Base-by-base conservation (phyloP, 1,284 basidiomycete species). In the Fomes fomentarius region DNA sequence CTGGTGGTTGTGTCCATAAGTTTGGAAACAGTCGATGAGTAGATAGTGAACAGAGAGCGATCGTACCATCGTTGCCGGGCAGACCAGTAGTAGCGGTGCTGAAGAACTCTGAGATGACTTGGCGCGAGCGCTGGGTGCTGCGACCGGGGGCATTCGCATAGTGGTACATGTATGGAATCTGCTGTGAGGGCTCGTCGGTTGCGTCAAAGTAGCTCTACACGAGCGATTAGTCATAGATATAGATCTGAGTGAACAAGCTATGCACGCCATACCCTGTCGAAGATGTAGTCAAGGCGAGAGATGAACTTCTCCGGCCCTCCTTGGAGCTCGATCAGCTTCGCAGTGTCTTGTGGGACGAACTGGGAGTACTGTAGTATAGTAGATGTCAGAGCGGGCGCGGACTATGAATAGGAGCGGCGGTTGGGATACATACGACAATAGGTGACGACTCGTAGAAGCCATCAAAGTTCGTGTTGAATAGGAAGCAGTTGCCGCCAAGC, bases 391-490 rank as follows among this genome's bases (percentile, higher is more conserved):
- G n/a, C n/a, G n/a, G n/a, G 67, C 49, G 19, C n/a, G 42, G n/a
- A n/a, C n/a, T n/a, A n/a, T n/a, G n/a, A n/a, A n/a, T n/a, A n/a
- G n/a, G n/a, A n/a, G 6, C 24, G n/a, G 19, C 21, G 21, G 10
- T 33, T 17, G 25, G 33, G 30, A 11, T 43, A 71, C 77, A 65
- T 69, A 85, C 84, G 34, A 83, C 76, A 43, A 85, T 76, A 0
- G 84, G 83, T 1, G 82, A 83, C 26, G 78, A 74, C 69, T 87
- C 84, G 61, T 87, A 87, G 63, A 86, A 87, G 0, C 84, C 84
- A 64, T 87, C 84, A 6, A 74, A 66, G 41, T 81, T 80, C 1
- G 72, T 74, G 5, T 82, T 79, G 61, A 85, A 80, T 58, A 87
- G 67, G 71, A 83, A 87, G 60, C 84, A 87, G 1, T 81, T 83